phyloP scores from a whole-genome alignment of 2,329 filamentous ascomycete genomes.

The Tolypocladium tundrense region DNA sequence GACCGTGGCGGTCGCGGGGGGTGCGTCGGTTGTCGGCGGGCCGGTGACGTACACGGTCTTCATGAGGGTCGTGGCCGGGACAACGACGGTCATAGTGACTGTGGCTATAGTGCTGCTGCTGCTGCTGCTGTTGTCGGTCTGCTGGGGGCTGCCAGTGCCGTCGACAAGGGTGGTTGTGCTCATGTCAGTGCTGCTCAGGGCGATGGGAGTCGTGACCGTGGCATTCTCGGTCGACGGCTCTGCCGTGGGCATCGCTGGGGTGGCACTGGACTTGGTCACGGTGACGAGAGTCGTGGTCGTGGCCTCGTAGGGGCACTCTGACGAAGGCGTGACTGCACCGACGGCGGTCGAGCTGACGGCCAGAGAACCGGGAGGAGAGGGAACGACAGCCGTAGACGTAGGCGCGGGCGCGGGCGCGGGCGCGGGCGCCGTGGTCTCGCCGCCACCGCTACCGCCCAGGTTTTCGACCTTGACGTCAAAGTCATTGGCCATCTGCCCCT shows the following conservation, averaged over 20 bases:
- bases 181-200: background rate
- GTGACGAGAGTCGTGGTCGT: background rate
- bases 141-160: background rate
- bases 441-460: conserved; percentile 9
- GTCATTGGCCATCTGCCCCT: conserved; percentile 32
- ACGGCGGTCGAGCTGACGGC: background rate
- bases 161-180: background rate
- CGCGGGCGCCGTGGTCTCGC: background rate
- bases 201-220: background rate
- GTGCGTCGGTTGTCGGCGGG: conserved; percentile 5
- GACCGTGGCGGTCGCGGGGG: background rate
- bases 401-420: background rate
- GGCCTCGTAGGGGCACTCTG: background rate
- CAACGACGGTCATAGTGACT: conserved; percentile 23
- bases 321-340: background rate
- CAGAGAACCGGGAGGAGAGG: background rate
- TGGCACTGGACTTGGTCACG: background rate
- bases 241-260: background rate
- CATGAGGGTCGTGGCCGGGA: conserved; percentile 12
- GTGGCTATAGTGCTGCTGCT: conserved; percentile 10
- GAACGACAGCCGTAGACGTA: background rate
- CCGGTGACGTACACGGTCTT: conserved; percentile 4
- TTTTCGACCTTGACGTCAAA: conserved; percentile 32
- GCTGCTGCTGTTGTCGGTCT: background rate
- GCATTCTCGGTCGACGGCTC: background rate